These are phyloP conservation scores for Triangularia setosa DNA, from an alignment of 2,329 filamentous ascomycete species.

Conservation along the genomic window DNA sequence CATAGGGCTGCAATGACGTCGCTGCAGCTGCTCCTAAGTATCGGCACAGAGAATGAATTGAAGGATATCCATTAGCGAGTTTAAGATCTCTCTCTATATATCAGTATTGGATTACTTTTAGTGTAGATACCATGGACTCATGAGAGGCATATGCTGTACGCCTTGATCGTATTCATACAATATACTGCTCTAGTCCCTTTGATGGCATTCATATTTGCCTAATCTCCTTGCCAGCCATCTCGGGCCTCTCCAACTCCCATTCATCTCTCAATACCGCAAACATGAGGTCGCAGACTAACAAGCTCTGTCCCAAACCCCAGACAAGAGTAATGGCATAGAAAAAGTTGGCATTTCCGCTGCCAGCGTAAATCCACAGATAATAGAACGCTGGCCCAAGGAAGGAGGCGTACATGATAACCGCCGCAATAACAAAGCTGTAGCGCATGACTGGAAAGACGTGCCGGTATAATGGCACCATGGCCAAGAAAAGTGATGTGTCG, in stretches of 20 bases:
- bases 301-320: constrained; percentile 85
- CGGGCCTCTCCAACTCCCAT: constrained; percentile 87
- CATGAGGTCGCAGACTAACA: constrained; percentile 81
- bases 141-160: not conserved
- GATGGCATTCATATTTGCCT: constrained; percentile 57
- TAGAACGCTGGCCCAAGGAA: constrained; percentile 94
- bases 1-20: not conserved
- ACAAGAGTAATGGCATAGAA: constrained; percentile 99
- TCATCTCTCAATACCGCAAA: constrained; percentile 90
- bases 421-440: constrained; percentile 82
- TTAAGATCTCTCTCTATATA: not conserved
- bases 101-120: not conserved
- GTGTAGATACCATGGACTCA: not conserved
- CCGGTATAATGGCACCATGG: constrained; percentile 77
- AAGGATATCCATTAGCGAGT: not conserved
- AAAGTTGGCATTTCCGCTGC: constrained; percentile 97
- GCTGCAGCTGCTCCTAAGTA: not conserved
- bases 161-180: not conserved
- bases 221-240: constrained; percentile 83
- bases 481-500: constrained; percentile 82
- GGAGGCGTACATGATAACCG: constrained; percentile 80
- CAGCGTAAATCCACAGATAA: constrained; percentile 96
- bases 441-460: constrained; percentile 92
- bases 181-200: not conserved
- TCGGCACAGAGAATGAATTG: not conserved